Evolutionary conservation across 108 stramenopile genomes (phyloP), one percentile per base, ranked within the genome.

Genomic region (Phaeodactylum tricornutum): DNA sequence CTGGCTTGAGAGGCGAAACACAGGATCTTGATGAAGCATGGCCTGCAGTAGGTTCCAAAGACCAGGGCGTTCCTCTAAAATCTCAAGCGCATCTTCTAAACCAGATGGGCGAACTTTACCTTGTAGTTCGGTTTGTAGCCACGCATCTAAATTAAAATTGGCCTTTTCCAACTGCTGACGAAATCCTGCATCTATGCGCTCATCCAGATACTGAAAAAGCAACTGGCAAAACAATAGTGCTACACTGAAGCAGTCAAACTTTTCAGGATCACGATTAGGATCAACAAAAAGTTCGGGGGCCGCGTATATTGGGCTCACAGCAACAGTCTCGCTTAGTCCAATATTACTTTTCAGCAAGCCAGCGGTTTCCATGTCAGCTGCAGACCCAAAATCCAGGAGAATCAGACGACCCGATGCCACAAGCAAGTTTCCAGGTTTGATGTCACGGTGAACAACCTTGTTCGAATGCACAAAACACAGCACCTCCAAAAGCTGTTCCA

Each of bases 371-470:
- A 88, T 55, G 39, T 88, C 87, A 9, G 81, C 81, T 32, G 87
- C 87, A 33, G 67, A 70, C 8, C 87, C 87, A 71, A 84, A 88
- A 62, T 88, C 87, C 50, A 88, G 71, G 33, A 88, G 41, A 69
- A 63, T 45, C 41, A 66, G 32, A 37, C 15, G 20, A 32, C 47
- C 29, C 27, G 54, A 12, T 2, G 62, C 57, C 23, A 77, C 62
- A 8, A 84, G 45, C 8, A 88, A 48, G 53, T 84, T 84, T 20
- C 62, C 74, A 7, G 82, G 87, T 60, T 88, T 88, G 37, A 84
- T 58, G 64, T 88, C 87, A 7, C 87, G 72, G 62, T 88, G 87
- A 12, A 80, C 74, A 33, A 88, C 75, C 16, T 69, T 53, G 20
- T 44, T 17, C 11, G 42, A 38, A 53, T 88, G 82, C 17, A 81